These are phyloP conservation scores for Phialocephala sp. DNA, from an alignment of 2,329 filamentous ascomycete genomes.

Conservation along the genomic window DNA sequence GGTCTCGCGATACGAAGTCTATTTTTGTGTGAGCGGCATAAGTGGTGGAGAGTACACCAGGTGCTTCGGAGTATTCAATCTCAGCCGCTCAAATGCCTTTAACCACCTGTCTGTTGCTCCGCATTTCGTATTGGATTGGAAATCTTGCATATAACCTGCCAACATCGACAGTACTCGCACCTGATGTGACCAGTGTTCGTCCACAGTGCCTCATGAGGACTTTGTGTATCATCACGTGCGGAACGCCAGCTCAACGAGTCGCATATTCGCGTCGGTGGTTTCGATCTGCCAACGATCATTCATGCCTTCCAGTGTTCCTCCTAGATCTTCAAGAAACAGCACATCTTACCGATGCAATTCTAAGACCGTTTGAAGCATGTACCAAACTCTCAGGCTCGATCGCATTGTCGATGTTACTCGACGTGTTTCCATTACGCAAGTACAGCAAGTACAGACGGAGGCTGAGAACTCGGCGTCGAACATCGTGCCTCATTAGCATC, in stretches of 20 bases:
- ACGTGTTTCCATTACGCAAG: conserved; percentile 5
- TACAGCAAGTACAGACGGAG: conserved; percentile 2
- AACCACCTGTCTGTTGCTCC: not conserved
- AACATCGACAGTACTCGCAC: not conserved
- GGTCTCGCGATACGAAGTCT: conserved; percentile 9
- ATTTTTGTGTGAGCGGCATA: not conserved
- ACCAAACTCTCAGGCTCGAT: not conserved
- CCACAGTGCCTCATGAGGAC: not conserved
- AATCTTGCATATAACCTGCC: not conserved
- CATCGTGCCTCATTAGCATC: not conserved
- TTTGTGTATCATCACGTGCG: conserved; percentile 1
- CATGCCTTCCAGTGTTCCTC: not conserved
- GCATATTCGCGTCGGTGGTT: not conserved
- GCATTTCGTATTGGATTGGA: not conserved
- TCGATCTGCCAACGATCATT: not conserved
- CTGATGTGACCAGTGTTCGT: not conserved
- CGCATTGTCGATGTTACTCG: conserved; percentile 1
- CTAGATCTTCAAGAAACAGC: not conserved
- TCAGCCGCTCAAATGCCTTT: not conserved
- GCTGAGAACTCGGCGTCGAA: not conserved
- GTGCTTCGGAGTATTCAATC: not conserved
- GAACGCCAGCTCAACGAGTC: not conserved
- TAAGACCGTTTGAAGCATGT: not conserved
- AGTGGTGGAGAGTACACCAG: not conserved
- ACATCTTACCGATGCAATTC: not conserved